Percentiles rank a stretch among this genome's conserved stretches.
These are phyloP conservation scores for Vicia faba DNA, from an alignment of 306 rosid genomes.

Conservation along the genomic window DNA sequence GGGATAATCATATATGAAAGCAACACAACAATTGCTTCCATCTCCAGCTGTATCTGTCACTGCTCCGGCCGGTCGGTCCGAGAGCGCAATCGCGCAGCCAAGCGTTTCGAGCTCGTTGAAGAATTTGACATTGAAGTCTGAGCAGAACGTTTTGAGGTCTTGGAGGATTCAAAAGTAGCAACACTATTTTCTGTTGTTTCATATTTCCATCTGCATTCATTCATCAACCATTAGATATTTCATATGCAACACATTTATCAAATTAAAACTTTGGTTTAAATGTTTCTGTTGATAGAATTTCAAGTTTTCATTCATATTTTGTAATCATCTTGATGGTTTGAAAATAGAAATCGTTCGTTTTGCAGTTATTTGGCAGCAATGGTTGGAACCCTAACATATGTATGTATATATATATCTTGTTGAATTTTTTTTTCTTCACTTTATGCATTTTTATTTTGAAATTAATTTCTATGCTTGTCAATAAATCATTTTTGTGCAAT, in stretches of 20 bases:
- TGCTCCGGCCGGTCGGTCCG: too few species aligned
- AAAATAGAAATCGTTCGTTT: neutral
- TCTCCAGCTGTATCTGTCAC: too few species aligned
- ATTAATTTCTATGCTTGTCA: too few species aligned
- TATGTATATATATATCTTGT: neutral
- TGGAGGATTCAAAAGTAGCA: neutral
- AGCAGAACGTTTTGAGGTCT: neutral
- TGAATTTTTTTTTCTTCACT: neutral
- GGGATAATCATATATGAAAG: too few species aligned
- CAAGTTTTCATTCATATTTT: neutral
- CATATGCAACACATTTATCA: neutral
- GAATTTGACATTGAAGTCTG: neutral
- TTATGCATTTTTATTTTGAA: neutral
- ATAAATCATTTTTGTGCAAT: too few species aligned
- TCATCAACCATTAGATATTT: neutral
- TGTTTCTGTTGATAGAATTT: neutral
- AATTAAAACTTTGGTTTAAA: neutral
- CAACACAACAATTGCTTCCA: too few species aligned
- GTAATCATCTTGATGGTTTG: neutral
- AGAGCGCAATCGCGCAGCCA: neutral
- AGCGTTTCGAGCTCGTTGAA: neutral
- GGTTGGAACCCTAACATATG: conserved; percentile 4
- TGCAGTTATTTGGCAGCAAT: neutral
- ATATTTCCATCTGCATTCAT: conserved; percentile 5
- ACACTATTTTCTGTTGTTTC: neutral